A percentile compares a stretch with the other conserved stretches of the same genome.
These are phyloP conservation scores for Mesotaenium endlicherianum DNA, from an alignment of 139 green algal species.

Conservation along the genomic window DNA sequence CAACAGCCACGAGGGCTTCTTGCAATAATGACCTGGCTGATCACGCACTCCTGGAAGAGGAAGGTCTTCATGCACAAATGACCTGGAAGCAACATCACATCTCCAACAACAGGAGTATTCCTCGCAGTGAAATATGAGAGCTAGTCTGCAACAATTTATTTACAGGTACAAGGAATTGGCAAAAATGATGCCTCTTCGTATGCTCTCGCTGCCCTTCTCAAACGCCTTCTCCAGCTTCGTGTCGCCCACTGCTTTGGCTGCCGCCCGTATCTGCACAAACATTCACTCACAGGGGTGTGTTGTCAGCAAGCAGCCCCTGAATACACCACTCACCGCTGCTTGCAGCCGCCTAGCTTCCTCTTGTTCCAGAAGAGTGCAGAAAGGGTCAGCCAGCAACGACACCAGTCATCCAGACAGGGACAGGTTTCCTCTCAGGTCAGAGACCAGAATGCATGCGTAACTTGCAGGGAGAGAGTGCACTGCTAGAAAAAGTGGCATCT, in stretches of 20 bases:
- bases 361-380: neutral
- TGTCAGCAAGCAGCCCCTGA: neutral
- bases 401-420: neutral
- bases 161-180: constrained; percentile 90
- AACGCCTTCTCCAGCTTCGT: constrained; percentile 72
- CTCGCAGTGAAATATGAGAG: no score
- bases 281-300: neutral
- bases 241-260: constrained; percentile 75
- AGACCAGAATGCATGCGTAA: no score
- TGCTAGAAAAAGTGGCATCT: no score
- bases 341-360: neutral
- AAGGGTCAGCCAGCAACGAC: no score
- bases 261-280: constrained; percentile 74
- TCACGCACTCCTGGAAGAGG: no score
- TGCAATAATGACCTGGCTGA: no score
- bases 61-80: no score
- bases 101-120: no score
- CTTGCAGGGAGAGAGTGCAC: no score
- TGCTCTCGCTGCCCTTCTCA: constrained; percentile 61
- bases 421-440: neutral
- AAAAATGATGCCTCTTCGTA: constrained; percentile 92
- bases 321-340: neutral
- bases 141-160: no score
- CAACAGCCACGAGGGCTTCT: no score
- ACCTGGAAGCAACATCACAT: no score